Evolutionary conservation across 225 moss, liverwort and hornwort species (phyloP).

Genomic region (Antitrichia curtipendula): DNA sequence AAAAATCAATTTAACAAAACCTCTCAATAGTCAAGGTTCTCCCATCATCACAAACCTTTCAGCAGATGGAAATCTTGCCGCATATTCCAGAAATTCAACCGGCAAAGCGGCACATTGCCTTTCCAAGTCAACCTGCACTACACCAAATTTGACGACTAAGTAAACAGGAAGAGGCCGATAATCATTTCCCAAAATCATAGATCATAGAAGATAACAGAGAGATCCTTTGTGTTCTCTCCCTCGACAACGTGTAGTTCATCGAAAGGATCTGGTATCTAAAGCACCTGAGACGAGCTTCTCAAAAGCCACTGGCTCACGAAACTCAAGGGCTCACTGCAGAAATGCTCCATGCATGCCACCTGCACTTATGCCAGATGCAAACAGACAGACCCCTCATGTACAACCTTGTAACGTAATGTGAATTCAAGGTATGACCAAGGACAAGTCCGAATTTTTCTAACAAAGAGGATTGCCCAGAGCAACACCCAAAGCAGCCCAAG

Average conservation of each 20-base stretch:
- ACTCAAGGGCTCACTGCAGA: constrained; percentile 83
- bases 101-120: constrained; percentile 56
- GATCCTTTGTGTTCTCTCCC: background rate
- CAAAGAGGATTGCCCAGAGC: background rate
- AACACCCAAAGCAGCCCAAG: background rate
- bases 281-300: constrained; percentile 59
- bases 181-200: background rate
- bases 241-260: background rate
- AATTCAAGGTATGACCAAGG: background rate
- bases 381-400: background rate
- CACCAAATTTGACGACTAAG: background rate
- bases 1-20: background rate
- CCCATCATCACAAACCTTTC: constrained; percentile 35
- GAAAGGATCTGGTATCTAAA: background rate
- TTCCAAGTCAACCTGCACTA: constrained; percentile 64
- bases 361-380: constrained; percentile 16
- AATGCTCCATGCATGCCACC: constrained; percentile 92
- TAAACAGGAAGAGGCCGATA: background rate
- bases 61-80: constrained; percentile 36
- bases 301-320: constrained; percentile 67
- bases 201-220: background rate
- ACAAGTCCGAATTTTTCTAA: background rate
- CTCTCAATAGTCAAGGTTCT: background rate
- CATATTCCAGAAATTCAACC: constrained; percentile 43
- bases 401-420: background rate